Conservation (phyloP, 1,139 yeast species). For the Arxiozyma slooffiae region DNA sequence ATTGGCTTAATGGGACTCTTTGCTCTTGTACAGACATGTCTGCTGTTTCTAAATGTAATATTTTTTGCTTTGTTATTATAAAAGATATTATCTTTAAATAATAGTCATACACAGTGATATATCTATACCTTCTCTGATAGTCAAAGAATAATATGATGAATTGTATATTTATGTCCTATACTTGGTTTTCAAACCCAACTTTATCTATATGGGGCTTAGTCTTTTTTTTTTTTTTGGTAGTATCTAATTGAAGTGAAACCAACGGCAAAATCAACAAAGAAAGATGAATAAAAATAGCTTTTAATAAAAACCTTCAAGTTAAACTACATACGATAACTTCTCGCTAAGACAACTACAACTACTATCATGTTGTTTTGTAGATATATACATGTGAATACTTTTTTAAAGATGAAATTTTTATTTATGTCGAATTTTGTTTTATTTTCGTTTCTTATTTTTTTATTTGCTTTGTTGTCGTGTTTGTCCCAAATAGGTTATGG, state of each 20-base stretch:
- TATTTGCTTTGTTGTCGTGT: slow-evolving; percentile 11
- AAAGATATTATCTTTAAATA: background rate
- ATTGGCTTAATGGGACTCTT: slow-evolving; percentile 23
- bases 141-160: background rate
- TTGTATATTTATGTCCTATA: too few relatives aligned
- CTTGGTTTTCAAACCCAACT: background rate
- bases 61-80: background rate
- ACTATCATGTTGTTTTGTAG: background rate
- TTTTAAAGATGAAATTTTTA: too few relatives aligned
- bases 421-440: background rate
- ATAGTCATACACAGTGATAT: background rate
- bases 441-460: background rate
- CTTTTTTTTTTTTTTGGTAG: background rate
- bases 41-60: background rate
- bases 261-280: background rate
- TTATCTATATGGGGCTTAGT: background rate
- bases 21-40: slow-evolving; percentile 5
- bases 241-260: background rate
- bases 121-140: background rate
- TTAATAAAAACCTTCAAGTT: background rate
- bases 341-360: background rate
- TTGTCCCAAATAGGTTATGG: slow-evolving; percentile 7
- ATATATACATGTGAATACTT: background rate
- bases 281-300: too few relatives aligned
- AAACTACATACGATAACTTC: background rate